These are phyloP conservation scores for Saposhnikovia divaricata DNA, from an alignment of 129 eudicot genomes.

Conservation along the genomic window DNA sequence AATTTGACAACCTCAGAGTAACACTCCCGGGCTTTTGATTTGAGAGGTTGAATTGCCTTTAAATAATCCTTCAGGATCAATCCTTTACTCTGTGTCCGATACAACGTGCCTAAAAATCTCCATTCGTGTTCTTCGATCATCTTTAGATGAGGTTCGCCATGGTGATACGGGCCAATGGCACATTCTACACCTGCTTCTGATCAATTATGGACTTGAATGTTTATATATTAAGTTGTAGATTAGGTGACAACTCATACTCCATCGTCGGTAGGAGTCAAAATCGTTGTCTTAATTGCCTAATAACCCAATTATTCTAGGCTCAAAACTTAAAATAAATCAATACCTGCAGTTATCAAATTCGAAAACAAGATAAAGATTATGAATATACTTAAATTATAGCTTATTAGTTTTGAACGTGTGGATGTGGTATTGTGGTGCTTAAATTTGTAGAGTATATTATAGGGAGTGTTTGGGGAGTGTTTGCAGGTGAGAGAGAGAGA, in stretches of 20 bases:
- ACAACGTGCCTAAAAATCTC: slow-evolving; percentile 45
- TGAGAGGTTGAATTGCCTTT: slow-evolving; percentile 43
- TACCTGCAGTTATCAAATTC: background rate
- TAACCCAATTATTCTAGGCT: background rate
- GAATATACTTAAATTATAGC: background rate
- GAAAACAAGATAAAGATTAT: background rate
- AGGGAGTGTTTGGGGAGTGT: too few species aligned
- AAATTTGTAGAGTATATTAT: too few species aligned
- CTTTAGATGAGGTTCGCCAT: slow-evolving; percentile 34
- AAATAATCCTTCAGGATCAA: slow-evolving; percentile 29
- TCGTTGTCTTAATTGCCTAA: background rate
- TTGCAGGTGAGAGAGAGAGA: too few species aligned
- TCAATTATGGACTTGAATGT: background rate
- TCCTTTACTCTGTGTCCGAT: slow-evolving; percentile 32
- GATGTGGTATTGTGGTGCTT: too few species aligned
- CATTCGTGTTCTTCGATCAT: slow-evolving; percentile 93
- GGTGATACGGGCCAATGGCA: slow-evolving; percentile 65
- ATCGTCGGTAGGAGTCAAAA: background rate
- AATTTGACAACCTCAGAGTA: slow-evolving; percentile 40
- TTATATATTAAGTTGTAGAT: background rate
- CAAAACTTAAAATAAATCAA: background rate
- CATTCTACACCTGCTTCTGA: background rate
- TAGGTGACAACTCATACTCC: background rate
- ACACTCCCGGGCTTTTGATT: slow-evolving; percentile 41
- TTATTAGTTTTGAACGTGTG: background rate